These are phyloP conservation scores for Calocybe cyanea DNA, from an alignment of 768 basidiomycete species.

Conservation along the genomic window DNA sequence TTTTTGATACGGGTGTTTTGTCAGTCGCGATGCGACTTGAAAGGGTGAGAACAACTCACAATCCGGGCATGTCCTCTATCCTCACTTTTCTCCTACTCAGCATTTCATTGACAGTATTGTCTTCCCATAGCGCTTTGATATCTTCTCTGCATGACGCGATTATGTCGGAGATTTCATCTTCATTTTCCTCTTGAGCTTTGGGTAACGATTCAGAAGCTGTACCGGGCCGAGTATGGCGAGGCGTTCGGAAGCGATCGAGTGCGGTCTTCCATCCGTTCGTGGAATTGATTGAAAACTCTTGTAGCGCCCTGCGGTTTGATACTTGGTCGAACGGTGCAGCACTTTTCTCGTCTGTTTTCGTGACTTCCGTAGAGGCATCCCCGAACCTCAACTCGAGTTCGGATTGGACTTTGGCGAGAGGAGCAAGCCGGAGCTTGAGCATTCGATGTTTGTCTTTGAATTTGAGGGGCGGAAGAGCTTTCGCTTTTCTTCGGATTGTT, in stretches of 20 bases:
- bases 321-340: constrained; percentile 37
- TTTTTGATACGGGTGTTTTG: constrained; percentile 20
- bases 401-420: constrained; percentile 52
- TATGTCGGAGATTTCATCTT: constrained; percentile 55
- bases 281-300: constrained; percentile 59
- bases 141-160: constrained; percentile 61
- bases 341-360: constrained; percentile 33
- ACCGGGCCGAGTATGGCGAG: constrained; percentile 26
- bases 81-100: constrained; percentile 47
- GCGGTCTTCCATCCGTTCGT: constrained; percentile 65
- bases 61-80: constrained; percentile 70
- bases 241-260: constrained; percentile 48
- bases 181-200: constrained; percentile 34
- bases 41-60: constrained; percentile 43
- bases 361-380: constrained; percentile 49
- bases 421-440: constrained; percentile 54
- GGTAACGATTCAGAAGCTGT: constrained; percentile 14
- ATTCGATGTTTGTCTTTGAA: constrained; percentile 63
- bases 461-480: constrained; percentile 37
- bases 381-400: constrained; percentile 62
- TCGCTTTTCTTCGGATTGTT: constrained; percentile 26
- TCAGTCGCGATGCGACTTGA: neutral
- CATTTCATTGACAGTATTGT: constrained; percentile 59
- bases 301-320: constrained; percentile 24
- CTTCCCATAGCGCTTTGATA: constrained; percentile 67